Conservation (phyloP, 257 asterid species). For the Penstemon newberryi region DNA sequence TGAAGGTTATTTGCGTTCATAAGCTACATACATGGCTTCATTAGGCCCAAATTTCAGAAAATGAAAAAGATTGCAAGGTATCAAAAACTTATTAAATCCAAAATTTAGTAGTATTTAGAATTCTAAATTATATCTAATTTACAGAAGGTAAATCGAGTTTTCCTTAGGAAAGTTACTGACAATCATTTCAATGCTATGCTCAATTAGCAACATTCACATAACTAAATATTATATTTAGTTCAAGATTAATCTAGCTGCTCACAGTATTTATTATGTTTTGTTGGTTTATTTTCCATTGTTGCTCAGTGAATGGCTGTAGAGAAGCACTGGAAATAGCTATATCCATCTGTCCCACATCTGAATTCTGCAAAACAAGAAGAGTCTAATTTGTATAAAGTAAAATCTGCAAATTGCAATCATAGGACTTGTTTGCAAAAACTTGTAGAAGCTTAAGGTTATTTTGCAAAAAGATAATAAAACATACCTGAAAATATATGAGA, state of each 20-base stretch:
- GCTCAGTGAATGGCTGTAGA: conserved; percentile 53
- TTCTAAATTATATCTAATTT: no score
- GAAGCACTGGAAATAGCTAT: conserved; percentile 45
- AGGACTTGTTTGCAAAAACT: no score
- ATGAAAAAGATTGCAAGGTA: no score
- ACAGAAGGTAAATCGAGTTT: no score
- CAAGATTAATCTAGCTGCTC: conserved; percentile 6
- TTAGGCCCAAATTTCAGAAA: no score
- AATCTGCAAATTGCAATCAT: not conserved
- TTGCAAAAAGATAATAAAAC: not conserved
- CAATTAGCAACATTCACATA: not conserved
- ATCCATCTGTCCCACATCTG: conserved; percentile 27
- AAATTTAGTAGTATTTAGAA: no score
- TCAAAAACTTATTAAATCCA: no score
- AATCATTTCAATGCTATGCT: no score
- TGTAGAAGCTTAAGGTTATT: no score
- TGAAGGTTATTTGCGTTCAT: no score
- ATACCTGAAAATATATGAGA: conserved; percentile 43
- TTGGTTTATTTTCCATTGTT: conserved; percentile 49
- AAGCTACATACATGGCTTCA: no score
- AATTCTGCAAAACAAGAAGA: conserved; percentile 33
- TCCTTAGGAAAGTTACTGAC: no score
- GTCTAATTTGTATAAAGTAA: not conserved
- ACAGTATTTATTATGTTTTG: conserved; percentile 38
- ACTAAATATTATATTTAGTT: not conserved